These are phyloP conservation scores for Candida easanensis DNA, from an alignment of 805 yeast genomes.

Conservation along the genomic window DNA sequence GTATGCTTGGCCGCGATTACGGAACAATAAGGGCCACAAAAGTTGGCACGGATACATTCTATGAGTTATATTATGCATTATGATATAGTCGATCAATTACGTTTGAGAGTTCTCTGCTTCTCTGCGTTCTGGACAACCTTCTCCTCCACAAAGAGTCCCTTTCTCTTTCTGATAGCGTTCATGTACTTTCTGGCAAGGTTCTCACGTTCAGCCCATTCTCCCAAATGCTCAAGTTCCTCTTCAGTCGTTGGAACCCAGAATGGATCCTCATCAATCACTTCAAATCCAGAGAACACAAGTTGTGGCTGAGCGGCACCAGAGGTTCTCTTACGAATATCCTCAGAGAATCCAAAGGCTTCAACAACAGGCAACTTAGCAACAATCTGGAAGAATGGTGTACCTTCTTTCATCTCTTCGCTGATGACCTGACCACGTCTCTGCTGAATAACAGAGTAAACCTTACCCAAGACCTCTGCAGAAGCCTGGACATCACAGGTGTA, in stretches of 20 bases:
- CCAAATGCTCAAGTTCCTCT: slow-evolving; percentile 90
- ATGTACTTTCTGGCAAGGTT: slow-evolving; percentile 86
- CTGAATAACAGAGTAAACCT: slow-evolving; percentile 92
- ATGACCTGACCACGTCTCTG: slow-evolving; percentile 80
- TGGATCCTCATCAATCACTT: slow-evolving; percentile 86
- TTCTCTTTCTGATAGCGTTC: slow-evolving; percentile 76
- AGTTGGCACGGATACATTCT: no score
- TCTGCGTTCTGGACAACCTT: slow-evolving; percentile 91
- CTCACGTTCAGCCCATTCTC: slow-evolving; percentile 89
- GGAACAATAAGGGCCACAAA: no score
- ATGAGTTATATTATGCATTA: no score
- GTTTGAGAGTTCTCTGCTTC: slow-evolving; percentile 85
- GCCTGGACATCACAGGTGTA: slow-evolving; percentile 95
- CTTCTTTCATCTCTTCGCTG: slow-evolving; percentile 96
- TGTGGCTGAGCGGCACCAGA: slow-evolving; percentile 99
- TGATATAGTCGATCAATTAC: no score
- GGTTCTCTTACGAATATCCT: slow-evolving; percentile 87
- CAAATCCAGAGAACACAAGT: slow-evolving; percentile 84
- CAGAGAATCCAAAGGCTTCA: slow-evolving; percentile 95
- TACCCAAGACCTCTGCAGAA: slow-evolving; percentile 89
- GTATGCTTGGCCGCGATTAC: no score
- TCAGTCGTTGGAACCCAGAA: slow-evolving; percentile 99
- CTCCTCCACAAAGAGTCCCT: slow-evolving; percentile 87
- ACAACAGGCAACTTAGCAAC: slow-evolving; percentile 86
- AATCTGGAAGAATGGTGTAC: slow-evolving; percentile 92